These are phyloP conservation scores for Detonula confervacea DNA, from an alignment of 352 stramenopile genomes.

Conservation along the genomic window DNA sequence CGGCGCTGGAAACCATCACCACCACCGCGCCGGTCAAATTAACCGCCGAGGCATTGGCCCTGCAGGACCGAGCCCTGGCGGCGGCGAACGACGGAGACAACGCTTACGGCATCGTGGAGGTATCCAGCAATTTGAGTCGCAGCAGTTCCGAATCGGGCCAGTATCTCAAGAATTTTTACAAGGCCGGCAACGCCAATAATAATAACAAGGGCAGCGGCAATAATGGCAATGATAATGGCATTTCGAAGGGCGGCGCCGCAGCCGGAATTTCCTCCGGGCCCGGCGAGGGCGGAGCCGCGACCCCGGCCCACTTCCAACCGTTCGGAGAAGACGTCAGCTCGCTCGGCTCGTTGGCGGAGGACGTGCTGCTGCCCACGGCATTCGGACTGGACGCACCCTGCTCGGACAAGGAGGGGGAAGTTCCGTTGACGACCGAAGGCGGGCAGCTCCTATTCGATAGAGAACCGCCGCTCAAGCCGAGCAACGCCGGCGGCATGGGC, in stretches of 20 bases:
- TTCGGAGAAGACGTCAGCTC: conserved; percentile 35
- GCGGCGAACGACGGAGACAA: too few species aligned
- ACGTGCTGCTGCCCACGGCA: background rate
- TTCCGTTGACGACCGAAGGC: too few species aligned
- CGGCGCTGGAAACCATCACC: background rate
- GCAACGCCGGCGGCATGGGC: background rate
- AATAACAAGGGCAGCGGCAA: background rate
- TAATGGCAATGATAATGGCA: background rate
- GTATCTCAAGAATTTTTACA: conserved; percentile 6
- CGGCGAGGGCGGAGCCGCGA: conserved; percentile 4
- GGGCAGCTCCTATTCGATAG: too few species aligned
- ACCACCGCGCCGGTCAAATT: background rate
- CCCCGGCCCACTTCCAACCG: conserved; percentile 27
- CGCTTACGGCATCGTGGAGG: conserved; percentile 19
- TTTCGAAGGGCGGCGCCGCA: background rate
- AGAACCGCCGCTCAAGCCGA: too few species aligned
- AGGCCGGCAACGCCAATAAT: background rate
- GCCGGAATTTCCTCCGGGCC: too few species aligned
- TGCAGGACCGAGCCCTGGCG: background rate
- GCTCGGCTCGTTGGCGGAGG: conserved; percentile 24
- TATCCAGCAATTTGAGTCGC: conserved; percentile 33
- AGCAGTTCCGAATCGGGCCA: conserved; percentile 30
- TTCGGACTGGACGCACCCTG: too few species aligned
- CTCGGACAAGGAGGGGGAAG: conserved; percentile 3
- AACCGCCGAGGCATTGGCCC: conserved; percentile 20